A percentile compares a stretch with the other conserved stretches of the same genome.
phyloP scores from a whole-genome alignment of 176 grass and related monocot species.

The Avena eriantha region DNA sequence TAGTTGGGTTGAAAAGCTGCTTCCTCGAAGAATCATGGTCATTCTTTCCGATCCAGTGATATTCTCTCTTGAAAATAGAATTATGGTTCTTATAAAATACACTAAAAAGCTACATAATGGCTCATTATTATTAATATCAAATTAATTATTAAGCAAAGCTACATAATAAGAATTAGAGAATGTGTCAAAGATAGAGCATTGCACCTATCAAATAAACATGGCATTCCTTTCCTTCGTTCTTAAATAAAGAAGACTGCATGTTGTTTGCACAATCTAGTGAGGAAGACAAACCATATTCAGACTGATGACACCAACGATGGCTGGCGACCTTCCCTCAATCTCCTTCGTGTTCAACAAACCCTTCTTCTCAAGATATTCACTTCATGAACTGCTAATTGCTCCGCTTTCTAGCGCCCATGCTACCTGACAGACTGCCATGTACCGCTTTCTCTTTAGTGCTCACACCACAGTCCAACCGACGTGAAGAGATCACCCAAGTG shows the following conservation, averaged over 20 bases:
- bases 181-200: constrained; percentile 6
- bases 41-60: constrained; percentile 56
- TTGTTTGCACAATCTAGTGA: constrained; percentile 67
- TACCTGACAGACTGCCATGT: too few relatives aligned
- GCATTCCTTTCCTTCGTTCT: constrained; percentile 50
- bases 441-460: too few relatives aligned
- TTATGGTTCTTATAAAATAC: background rate
- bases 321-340: too few relatives aligned
- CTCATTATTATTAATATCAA: background rate
- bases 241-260: constrained; percentile 41
- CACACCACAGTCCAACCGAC: too few relatives aligned
- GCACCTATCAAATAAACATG: constrained; percentile 17
- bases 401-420: too few relatives aligned
- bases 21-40: constrained; percentile 6
- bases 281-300: constrained; percentile 41
- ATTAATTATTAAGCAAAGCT: background rate
- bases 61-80: background rate
- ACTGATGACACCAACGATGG: too few relatives aligned
- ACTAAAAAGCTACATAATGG: background rate
- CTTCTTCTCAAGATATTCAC: too few relatives aligned
- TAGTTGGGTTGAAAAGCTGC: constrained; percentile 29
- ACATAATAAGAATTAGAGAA: background rate
- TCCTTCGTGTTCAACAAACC: too few relatives aligned
- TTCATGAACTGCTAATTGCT: too few relatives aligned
- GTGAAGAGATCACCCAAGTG: too few relatives aligned